Conservation (phyloP, 805 yeast genomes). For the Yamadazyma akitaensis region DNA sequence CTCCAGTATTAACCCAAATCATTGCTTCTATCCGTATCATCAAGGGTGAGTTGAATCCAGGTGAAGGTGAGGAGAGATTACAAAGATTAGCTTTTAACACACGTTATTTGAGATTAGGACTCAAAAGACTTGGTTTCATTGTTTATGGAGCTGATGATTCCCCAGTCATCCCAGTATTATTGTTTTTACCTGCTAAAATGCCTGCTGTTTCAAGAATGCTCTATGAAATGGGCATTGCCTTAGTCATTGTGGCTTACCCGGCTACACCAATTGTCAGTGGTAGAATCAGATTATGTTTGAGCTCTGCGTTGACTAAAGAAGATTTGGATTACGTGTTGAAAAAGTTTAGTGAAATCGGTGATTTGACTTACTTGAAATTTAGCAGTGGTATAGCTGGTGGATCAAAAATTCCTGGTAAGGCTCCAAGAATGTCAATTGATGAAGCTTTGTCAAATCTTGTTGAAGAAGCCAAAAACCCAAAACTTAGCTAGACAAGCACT, state of each 20-base stretch:
- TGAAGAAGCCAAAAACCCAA: constrained; percentile 49
- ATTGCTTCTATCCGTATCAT: constrained; percentile 75
- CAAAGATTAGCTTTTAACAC: constrained; percentile 95
- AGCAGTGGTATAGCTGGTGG: constrained; percentile 79
- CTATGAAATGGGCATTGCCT: constrained; percentile 78
- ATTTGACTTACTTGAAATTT: constrained; percentile 67
- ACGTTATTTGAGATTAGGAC: constrained; percentile 84
- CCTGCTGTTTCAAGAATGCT: constrained; percentile 85
- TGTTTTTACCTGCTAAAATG: constrained; percentile 92
- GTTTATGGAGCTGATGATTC: constrained; percentile 95
- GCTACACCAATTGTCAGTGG: constrained; percentile 91
- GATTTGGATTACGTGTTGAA: constrained; percentile 81
- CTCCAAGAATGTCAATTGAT: constrained; percentile 75
- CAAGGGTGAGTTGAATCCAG: constrained; percentile 79
- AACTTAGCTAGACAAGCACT: not conserved
- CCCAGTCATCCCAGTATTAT: constrained; percentile 87
- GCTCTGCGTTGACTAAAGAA: constrained; percentile 87
- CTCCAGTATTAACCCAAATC: constrained; percentile 88
- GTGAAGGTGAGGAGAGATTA: constrained; percentile 89
- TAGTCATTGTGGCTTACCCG: constrained; percentile 96
- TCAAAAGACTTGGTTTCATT: constrained; percentile 89
- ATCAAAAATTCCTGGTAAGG: constrained; percentile 46
- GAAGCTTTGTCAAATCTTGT: constrained; percentile 74
- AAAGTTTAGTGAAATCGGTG: constrained; percentile 76
- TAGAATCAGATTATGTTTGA: constrained; percentile 89